Evolutionary conservation across 1,139 yeast species (phyloP).

Genomic region (Yamadazyma atlantica): DNA sequence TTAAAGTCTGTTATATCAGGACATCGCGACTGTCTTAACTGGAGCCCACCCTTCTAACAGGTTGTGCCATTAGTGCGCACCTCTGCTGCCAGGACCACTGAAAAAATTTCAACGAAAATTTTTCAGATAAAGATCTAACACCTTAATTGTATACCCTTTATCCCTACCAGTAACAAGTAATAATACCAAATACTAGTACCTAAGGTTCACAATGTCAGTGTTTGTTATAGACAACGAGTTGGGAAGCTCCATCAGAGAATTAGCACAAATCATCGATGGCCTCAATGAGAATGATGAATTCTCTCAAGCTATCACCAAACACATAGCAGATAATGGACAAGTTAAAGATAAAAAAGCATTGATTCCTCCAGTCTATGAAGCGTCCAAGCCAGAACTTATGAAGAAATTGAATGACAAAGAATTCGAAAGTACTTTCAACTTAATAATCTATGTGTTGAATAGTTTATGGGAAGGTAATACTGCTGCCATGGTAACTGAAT

Average conservation of each 20-base stretch:
- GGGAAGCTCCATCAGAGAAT: conserved; percentile 42
- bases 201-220: conserved; percentile 51
- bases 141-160: too few relatives aligned
- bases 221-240: conserved; percentile 48
- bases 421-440: conserved; percentile 47
- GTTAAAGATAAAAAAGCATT: conserved; percentile 30
- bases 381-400: conserved; percentile 27
- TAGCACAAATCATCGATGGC: conserved; percentile 40
- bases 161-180: too few relatives aligned
- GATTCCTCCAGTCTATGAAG: conserved; percentile 26
- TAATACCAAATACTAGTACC: too few relatives aligned
- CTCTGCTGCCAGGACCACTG: neutral
- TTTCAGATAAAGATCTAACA: conserved; percentile 6
- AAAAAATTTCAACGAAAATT: conserved; percentile 6
- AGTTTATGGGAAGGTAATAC: conserved; percentile 31
- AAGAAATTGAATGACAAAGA: conserved; percentile 43
- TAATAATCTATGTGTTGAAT: conserved; percentile 37
- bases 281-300: conserved; percentile 27
- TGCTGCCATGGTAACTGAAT: conserved; percentile 19
- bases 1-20: neutral
- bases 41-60: too few relatives aligned
- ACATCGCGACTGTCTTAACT: neutral
- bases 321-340: conserved; percentile 21
- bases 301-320: conserved; percentile 26
- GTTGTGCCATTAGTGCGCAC: too few relatives aligned